Conservation (phyloP, 2,329 filamentous ascomycete genomes). For the Knufia petricola region DNA sequence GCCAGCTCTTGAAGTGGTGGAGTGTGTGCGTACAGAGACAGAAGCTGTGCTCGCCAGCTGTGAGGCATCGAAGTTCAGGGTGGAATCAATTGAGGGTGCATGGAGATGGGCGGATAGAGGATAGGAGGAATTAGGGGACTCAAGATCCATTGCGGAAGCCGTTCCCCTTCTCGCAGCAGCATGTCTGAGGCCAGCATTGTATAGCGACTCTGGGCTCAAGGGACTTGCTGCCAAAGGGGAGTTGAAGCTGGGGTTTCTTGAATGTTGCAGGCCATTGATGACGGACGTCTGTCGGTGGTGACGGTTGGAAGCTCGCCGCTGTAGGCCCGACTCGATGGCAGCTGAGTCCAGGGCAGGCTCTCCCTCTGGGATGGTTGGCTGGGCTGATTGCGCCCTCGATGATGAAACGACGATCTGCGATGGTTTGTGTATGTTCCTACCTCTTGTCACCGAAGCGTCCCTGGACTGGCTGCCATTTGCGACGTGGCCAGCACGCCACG, state of each 20-base stretch:
- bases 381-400: conserved; percentile 17
- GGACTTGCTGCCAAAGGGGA: conserved; percentile 69
- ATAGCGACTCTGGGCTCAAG: conserved; percentile 35
- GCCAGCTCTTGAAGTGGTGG: conserved; percentile 56
- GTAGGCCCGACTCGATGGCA: conserved; percentile 27
- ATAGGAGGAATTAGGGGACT: neutral
- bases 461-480: conserved; percentile 29
- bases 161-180: conserved; percentile 2
- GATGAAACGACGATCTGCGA: conserved; percentile 13
- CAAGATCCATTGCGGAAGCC: neutral
- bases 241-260: conserved; percentile 74
- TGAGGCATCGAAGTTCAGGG: conserved; percentile 29
- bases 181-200: conserved; percentile 12
- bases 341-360: neutral
- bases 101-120: conserved; percentile 19
- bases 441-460: conserved; percentile 36
- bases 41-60: conserved; percentile 25
- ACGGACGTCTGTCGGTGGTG: conserved; percentile 96
- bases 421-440: conserved; percentile 25
- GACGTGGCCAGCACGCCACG: conserved; percentile 3
- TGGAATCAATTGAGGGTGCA: conserved; percentile 29
- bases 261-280: conserved; percentile 88
- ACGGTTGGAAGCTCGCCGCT: conserved; percentile 46
- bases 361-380: conserved; percentile 11
- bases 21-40: conserved; percentile 30